Base-by-base conservation (phyloP, 2,329 filamentous ascomycete species). In the Massarina eburnea region DNA sequence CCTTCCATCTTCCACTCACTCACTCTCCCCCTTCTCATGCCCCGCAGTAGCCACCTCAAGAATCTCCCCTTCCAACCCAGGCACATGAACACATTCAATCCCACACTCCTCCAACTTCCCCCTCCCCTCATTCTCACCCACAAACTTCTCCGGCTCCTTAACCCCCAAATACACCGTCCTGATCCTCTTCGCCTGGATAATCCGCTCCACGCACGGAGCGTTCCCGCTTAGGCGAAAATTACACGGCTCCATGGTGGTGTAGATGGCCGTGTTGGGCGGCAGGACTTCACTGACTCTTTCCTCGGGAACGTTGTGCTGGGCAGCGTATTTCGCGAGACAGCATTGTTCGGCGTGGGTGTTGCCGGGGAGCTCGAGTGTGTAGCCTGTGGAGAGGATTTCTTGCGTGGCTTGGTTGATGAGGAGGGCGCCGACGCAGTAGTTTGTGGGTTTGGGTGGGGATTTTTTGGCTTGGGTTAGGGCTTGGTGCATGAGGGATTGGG, bases 321-420 rank as follows among this genome's bases (percentile, higher is more conserved):
- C 38, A 10, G 73, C 72, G 52, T 85, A 79, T 68, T 99, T 97
- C 39, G 85, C 72, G 45, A 99, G 80, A 64, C 90, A 95, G 70
- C 87, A 92, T 73, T 99, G 91, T 67, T 99, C 94, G 3, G 94
- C 94, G 65, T 99, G 94, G 0, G 94, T 97, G 73, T 99, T 99
- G 33, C 92, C 94, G 0, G 84, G 79, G 3, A 91, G 82, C 71
- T 99, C 92, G 47, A 96, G 80, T 0, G 94, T 96, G 73, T 92
- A 97, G 43, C 94, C 92, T 1, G 89, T 88, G 1, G 88, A 82
- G 21, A 95, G 77, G 46, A 95, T 76, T 20, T 72, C 66, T 57
- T 83, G 78, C 27, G 74, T 77, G 33, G 72, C 71, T 12, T 76
- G 67, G 46, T 83, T 77, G 17, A 94, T 79, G 30, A 97, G 78